phyloP scores from a whole-genome alignment of 768 basidiomycete genomes.

The Exsudoporus frostii region DNA sequence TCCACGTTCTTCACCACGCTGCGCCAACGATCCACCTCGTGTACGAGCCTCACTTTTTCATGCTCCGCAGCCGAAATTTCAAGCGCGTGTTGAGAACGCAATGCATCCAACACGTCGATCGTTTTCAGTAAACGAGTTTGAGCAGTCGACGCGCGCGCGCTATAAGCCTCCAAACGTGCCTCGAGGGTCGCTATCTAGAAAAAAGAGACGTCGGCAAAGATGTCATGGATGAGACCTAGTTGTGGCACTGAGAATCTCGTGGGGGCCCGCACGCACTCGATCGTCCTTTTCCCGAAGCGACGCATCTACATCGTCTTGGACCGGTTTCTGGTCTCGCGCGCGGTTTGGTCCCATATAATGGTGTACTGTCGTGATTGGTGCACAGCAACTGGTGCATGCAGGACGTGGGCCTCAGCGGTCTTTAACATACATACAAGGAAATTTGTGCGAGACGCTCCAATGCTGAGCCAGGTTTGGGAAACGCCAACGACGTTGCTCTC shows the following conservation, averaged over 20 bases:
- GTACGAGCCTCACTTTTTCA: conserved; percentile 35
- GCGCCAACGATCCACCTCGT: conserved; percentile 37
- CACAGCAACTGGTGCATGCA: conserved; percentile 4
- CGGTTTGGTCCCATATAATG: conserved; percentile 26
- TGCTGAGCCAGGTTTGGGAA: not conserved
- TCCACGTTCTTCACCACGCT: conserved; percentile 35
- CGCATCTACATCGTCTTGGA: conserved; percentile 18
- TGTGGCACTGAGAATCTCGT: not conserved
- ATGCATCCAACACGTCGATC: conserved; percentile 47
- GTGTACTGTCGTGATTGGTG: conserved; percentile 1
- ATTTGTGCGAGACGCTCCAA: not conserved
- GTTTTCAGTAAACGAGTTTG: conserved; percentile 48
- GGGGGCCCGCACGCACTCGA: conserved; percentile 17
- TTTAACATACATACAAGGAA: conserved; percentile 20
- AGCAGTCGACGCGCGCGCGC: conserved; percentile 39
- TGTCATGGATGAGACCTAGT: not conserved
- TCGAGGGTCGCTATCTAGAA: conserved; percentile 31
- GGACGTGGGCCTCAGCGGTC: conserved; percentile 1
- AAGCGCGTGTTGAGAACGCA: conserved; percentile 36
- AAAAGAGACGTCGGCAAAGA: not conserved
- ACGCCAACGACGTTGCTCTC: not conserved
- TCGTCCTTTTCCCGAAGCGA: conserved; percentile 26
- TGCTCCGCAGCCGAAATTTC: conserved; percentile 38
- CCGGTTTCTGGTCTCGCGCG: conserved; percentile 13
- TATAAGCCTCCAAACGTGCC: conserved; percentile 34